Conservation (phyloP, 2,329 filamentous ascomycete species). For the Davidsoniella virescens region DNA sequence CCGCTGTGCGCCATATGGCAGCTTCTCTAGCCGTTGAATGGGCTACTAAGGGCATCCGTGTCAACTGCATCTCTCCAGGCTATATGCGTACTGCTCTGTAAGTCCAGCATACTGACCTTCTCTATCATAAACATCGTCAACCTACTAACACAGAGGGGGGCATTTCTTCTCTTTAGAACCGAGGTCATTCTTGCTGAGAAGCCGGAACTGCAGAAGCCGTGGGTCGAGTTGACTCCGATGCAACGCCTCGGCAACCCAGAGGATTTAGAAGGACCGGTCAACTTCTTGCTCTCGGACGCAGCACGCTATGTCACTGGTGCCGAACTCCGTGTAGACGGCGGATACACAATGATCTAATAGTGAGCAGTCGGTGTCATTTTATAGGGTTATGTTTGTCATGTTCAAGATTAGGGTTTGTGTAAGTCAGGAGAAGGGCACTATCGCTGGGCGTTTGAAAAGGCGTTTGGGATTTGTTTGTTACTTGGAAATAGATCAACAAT, state of each 20-base stretch:
- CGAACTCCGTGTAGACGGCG: conserved; percentile 69
- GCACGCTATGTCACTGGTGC: conserved; percentile 55
- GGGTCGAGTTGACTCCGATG: conserved; percentile 81
- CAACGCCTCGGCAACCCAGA: conserved; percentile 87
- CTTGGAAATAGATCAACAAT: too few relatives aligned
- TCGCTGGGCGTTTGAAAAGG: background rate
- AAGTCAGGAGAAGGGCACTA: background rate
- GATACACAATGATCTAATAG: conserved; percentile 51
- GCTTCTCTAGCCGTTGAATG: conserved; percentile 85
- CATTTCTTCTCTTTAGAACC: conserved; percentile 49
- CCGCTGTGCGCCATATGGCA: conserved; percentile 76
- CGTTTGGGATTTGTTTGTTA: too few relatives aligned
- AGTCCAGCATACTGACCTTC: conserved; percentile 22
- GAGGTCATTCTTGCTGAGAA: conserved; percentile 91
- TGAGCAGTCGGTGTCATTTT: too few relatives aligned
- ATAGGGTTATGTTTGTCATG: too few relatives aligned
- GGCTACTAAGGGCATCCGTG: conserved; percentile 72
- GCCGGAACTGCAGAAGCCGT: conserved; percentile 74
- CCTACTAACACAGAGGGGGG: background rate
- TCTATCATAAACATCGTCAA: background rate
- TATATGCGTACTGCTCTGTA: conserved; percentile 93
- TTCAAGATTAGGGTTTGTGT: too few relatives aligned
- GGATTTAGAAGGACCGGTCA: conserved; percentile 85
- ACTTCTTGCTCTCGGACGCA: conserved; percentile 70
- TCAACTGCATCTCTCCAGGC: conserved; percentile 88